Conservation (phyloP, 2,329 filamentous ascomycete species). For the Ploettnerulaceae sp. region DNA sequence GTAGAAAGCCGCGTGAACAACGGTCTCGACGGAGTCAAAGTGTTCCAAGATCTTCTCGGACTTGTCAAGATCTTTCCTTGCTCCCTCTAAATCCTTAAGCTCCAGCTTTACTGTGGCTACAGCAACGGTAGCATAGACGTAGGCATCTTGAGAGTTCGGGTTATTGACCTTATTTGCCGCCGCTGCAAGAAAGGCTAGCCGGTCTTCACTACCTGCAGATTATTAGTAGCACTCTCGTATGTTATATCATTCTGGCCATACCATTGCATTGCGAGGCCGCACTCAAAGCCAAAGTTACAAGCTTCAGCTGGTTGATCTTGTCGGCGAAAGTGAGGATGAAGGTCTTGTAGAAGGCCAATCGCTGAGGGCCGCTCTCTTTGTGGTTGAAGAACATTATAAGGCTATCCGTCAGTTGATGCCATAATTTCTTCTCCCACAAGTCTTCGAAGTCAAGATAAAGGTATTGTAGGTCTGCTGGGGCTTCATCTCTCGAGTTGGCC, state of each 20-base stretch:
- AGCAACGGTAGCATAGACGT: constrained; percentile 88
- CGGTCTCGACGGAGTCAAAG: constrained; percentile 92
- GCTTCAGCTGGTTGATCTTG: constrained; percentile 98
- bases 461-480: constrained; percentile 81
- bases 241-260: constrained; percentile 36
- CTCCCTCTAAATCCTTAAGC: constrained; percentile 72
- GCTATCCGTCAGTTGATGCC: constrained; percentile 94
- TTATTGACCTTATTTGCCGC: constrained; percentile 87
- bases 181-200: constrained; percentile 75
- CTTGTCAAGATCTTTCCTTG: constrained; percentile 79
- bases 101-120: constrained; percentile 83
- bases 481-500: constrained; percentile 79
- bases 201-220: constrained; percentile 72
- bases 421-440: constrained; percentile 96
- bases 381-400: constrained; percentile 85
- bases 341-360: constrained; percentile 84
- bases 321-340: constrained; percentile 96
- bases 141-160: constrained; percentile 88
- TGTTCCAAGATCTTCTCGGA: constrained; percentile 83
- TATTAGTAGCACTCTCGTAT: constrained; percentile 10
- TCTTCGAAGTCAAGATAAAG: constrained; percentile 91
- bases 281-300: constrained; percentile 84
- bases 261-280: constrained; percentile 80
- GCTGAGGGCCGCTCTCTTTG: constrained; percentile 74
- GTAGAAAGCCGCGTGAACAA: constrained; percentile 96